A percentile compares a stretch with the other conserved stretches of the same genome.
Evolutionary conservation across 2,329 filamentous ascomycete genomes (phyloP).

Genomic region (Lachnellula occidentalis): DNA sequence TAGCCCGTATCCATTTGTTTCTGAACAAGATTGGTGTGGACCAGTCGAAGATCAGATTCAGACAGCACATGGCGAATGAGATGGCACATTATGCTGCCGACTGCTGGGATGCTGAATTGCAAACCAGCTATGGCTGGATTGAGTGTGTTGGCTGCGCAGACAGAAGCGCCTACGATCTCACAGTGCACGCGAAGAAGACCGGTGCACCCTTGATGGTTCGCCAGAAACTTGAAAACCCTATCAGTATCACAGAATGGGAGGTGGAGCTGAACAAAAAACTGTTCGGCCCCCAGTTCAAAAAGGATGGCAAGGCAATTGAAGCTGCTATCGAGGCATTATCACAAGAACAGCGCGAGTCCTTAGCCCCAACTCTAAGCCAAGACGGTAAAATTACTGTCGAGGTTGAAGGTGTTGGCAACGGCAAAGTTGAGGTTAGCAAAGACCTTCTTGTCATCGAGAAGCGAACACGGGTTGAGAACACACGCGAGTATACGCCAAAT

Average conservation of each 20-base stretch:
- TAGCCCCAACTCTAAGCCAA: constrained; percentile 67
- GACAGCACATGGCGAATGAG: constrained; percentile 91
- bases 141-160: constrained; percentile 98
- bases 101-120: constrained; percentile 95
- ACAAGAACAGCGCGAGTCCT: constrained; percentile 75
- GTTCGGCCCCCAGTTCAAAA: constrained; percentile 93
- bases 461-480: constrained; percentile 74
- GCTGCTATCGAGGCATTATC: constrained; percentile 61
- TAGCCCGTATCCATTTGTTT: constrained; percentile 90
- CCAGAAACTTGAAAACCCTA: constrained; percentile 72
- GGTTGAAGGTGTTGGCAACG: constrained; percentile 59
- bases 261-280: constrained; percentile 90
- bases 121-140: constrained; percentile 92
- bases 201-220: constrained; percentile 80
- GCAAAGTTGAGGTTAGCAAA: constrained; percentile 72
- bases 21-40: constrained; percentile 84
- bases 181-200: constrained; percentile 89
- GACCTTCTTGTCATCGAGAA: constrained; percentile 82
- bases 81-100: constrained; percentile 94
- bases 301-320: constrained; percentile 83
- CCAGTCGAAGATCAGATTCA: constrained; percentile 82
- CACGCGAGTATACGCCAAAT: constrained; percentile 88
- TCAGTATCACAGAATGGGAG: constrained; percentile 79
- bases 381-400: constrained; percentile 72
- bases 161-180: constrained; percentile 89